Base-by-base conservation (phyloP, 148 eudicot species). In the Polygonum maritimum region DNA sequence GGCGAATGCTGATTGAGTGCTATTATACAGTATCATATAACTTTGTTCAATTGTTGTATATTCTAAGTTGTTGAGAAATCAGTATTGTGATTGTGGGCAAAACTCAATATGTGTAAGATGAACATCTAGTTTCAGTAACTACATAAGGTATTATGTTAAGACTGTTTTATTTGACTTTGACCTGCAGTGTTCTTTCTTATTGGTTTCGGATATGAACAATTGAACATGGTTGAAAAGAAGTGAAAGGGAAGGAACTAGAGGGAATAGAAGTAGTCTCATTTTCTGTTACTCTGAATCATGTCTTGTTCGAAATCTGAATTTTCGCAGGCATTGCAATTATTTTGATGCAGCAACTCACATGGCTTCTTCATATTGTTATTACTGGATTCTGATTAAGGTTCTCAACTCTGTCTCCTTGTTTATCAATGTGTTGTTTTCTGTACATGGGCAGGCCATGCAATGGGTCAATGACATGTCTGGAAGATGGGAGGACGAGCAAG, bases 401-500 rank as follows among this genome's bases (percentile, higher is more conserved):
- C 16, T 33, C 5, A 21, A 71, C 5, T 40, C 74, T 44, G 35
- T 35, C 54, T 72, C 7, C 36, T 65, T 3, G 15, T 38, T 69
- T 26, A 69, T 38, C 45, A 0, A 5, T 31, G 41, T 63, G n/a
- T 35, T 63, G 2, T 35, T 63, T 26, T 11, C 9, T 10, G 7
- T 35, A 31, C 71, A 8, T 83, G 3, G 80, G 58, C 87, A 92
- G 95, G 97, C 97, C 71, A 86, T 88, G 71, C 86, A 86, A 80
- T 92, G 97, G 93, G 97, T 92, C 33, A 86, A 79, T 49, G 73
- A 77, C 44, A 92, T 92, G 97, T 76, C 86, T n/a, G 86, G 84
- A 78, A 74, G 85, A 67, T 60, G 76, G 6, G 88, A 78, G 78
- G 85, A 87, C 11, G 86, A 87, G 58, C 57, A 83, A 18, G 77